Evolutionary conservation across 2,329 filamentous ascomycete species (phyloP), one percentile per base, ranked within the genome.

Genomic region (Trichoderma sp.): DNA sequence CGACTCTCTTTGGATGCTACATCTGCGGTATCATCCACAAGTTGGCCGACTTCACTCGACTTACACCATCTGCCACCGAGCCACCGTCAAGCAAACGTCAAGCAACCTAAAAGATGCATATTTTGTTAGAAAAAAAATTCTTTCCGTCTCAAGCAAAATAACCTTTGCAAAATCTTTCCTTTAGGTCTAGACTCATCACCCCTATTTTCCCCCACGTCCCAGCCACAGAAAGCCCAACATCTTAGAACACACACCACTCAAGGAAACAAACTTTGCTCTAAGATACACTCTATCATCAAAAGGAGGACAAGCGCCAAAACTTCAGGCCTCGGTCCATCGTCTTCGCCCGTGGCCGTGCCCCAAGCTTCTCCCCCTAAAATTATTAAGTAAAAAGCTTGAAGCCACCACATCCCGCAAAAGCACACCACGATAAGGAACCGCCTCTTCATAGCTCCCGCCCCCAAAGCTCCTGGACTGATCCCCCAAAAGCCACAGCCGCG

Each of bases 401-500:
- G 32, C 43, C 63, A 55, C 55, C 26, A 30, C 4, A 32, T 55
- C 47, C 63, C 50, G 13, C 63, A 36, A 34, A 53, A 28, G 15
- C 23, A 12, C 15, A 57, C n/a, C 30, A 65, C 63, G n/a, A 66
- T 15, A 26, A 34, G 6, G 23, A 58, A 30, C 13, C 23, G 30
- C 23, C 50, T 30, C 15, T 9, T 50, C 55, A 20, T 68, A 68
- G 66, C 66, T 68, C 66, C 66, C 55, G 57, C 36, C 28, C 39
- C 36, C 57, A 34, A 58, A 61, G 55, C 28, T 53, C 53, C 32
- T 34, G 36, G 23, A 8, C 36, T 17, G 4, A 9, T n/a, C 15
- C 55, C 61, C 13, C 32, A 30, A 69, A 59, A 59, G 66, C 66
- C 66, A 61, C 36, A 59, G 20, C 66, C 66, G 39, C 39, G n/a